Percentiles rank a stretch among this genome's conserved stretches.
phyloP scores from a whole-genome alignment of 768 basidiomycete species.

The Artomyces pyxidatus region DNA sequence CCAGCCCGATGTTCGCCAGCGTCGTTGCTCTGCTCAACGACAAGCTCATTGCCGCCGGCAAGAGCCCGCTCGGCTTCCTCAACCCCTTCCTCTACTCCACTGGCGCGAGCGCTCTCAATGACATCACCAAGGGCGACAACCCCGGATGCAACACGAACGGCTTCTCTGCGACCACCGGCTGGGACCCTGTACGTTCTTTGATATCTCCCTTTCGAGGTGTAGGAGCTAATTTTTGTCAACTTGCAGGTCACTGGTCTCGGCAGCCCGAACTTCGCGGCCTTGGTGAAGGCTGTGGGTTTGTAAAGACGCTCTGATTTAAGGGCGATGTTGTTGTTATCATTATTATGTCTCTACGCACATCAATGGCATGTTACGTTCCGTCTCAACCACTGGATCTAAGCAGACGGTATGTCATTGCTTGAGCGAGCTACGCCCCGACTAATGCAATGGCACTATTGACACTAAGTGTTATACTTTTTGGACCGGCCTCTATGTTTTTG shows the following conservation, averaged over 20 bases:
- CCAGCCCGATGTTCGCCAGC: slow-evolving; percentile 26
- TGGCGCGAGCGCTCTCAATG: slow-evolving; percentile 3
- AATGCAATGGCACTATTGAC: no score
- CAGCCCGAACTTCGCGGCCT: slow-evolving; percentile 43
- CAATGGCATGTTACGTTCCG: no score
- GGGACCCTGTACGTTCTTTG: slow-evolving; percentile 7
- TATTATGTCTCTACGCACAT: no score
- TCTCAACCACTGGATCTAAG: no score
- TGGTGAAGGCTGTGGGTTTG: slow-evolving; percentile 32
- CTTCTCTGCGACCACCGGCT: slow-evolving; percentile 9
- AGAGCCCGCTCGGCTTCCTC: slow-evolving; percentile 12
- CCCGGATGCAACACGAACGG: slow-evolving; percentile 12
- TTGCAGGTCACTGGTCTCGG: slow-evolving; percentile 44
- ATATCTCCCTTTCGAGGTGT: no score
- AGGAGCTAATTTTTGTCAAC: background rate
- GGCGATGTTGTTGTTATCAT: no score
- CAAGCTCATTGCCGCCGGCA: slow-evolving; percentile 21
- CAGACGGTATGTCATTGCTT: no score
- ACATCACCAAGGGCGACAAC: slow-evolving; percentile 24
- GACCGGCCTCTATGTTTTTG: no score
- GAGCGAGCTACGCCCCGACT: no score
- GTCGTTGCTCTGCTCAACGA: slow-evolving; percentile 27
- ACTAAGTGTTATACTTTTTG: no score
- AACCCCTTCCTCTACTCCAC: slow-evolving; percentile 13
- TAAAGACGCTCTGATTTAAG: no score